These are phyloP conservation scores for Arthromyces matolae DNA, from an alignment of 768 basidiomycete species.

Conservation along the genomic window DNA sequence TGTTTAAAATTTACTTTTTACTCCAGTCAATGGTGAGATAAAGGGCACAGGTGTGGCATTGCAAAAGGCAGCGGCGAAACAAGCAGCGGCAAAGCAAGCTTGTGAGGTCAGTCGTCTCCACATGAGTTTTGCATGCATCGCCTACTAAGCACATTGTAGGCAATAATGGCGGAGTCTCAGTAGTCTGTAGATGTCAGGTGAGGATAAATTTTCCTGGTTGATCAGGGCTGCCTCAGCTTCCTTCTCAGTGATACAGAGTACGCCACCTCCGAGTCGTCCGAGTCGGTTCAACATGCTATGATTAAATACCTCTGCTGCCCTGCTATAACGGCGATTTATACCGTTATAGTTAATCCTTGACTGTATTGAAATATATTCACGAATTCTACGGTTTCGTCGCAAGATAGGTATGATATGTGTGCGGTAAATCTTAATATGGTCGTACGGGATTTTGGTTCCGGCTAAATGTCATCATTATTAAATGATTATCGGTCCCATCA, in stretches of 20 bases:
- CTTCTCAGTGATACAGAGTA: not conserved
- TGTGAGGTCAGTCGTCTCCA: constrained; percentile 14
- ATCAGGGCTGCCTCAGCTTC: not conserved
- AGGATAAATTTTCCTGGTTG: not conserved
- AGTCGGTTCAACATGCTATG: too few species aligned
- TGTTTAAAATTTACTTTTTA: not conserved
- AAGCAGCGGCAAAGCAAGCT: constrained; percentile 19
- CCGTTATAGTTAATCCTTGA: too few species aligned
- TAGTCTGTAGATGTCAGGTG: not conserved
- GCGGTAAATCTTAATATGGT: too few species aligned
- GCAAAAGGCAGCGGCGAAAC: constrained; percentile 18
- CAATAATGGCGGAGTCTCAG: constrained; percentile 6
- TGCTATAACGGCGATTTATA: too few species aligned
- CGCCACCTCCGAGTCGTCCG: too few species aligned
- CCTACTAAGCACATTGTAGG: constrained; percentile 3
- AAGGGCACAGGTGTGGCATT: constrained; percentile 16
- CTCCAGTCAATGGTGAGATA: constrained; percentile 16
- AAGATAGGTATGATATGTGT: too few species aligned
- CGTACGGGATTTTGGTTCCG: too few species aligned
- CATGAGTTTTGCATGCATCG: not conserved
- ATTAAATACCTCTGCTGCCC: too few species aligned
- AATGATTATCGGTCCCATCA: too few species aligned
- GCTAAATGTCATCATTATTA: too few species aligned
- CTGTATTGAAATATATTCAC: too few species aligned
- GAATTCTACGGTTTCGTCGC: too few species aligned